Conservation (phyloP, 768 basidiomycete species). For the Trametes villosa region DNA sequence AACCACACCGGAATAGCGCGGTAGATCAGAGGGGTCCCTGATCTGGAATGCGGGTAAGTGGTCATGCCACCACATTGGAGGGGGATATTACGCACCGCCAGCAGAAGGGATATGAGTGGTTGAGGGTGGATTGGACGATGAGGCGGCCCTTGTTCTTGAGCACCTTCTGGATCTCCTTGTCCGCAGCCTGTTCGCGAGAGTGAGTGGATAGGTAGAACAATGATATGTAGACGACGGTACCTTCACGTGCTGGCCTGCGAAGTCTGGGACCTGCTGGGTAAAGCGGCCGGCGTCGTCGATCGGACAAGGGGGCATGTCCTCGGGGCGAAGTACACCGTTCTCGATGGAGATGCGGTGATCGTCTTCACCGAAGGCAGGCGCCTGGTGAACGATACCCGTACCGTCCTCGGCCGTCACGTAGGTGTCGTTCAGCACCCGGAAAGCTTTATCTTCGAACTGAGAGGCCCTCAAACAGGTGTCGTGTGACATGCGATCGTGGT, state of each 20-base stretch:
- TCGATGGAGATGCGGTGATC: slow-evolving; percentile 93
- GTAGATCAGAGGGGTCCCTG: slow-evolving; percentile 93
- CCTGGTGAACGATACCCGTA: slow-evolving; percentile 98
- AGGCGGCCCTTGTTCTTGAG: slow-evolving; percentile 87
- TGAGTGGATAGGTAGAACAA: background rate
- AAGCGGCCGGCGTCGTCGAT: slow-evolving; percentile 90
- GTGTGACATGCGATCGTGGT: background rate
- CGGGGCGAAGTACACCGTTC: slow-evolving; percentile 78
- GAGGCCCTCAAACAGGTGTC: slow-evolving; percentile 1
- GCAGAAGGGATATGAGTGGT: slow-evolving; percentile 95
- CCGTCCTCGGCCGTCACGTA: slow-evolving; percentile 95
- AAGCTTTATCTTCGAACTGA: slow-evolving; percentile 90
- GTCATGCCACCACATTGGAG: background rate
- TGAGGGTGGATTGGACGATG: slow-evolving; percentile 83
- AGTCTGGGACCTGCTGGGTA: slow-evolving; percentile 89
- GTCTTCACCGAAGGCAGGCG: slow-evolving; percentile 97
- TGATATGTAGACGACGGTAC: slow-evolving; percentile 40
- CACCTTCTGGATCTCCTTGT: slow-evolving; percentile 90
- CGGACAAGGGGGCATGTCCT: slow-evolving; percentile 96
- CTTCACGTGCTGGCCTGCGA: slow-evolving; percentile 89
- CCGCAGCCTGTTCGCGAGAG: slow-evolving; percentile 66
- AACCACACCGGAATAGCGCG: slow-evolving; percentile 98
- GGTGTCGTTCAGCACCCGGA: slow-evolving; percentile 85
- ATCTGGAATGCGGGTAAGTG: slow-evolving; percentile 50
- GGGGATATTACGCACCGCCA: slow-evolving; percentile 85